Percentiles rank a stretch among this genome's conserved stretches.
Evolutionary conservation across 768 basidiomycete species (phyloP).

Genomic region (Phaffia australis): DNA sequence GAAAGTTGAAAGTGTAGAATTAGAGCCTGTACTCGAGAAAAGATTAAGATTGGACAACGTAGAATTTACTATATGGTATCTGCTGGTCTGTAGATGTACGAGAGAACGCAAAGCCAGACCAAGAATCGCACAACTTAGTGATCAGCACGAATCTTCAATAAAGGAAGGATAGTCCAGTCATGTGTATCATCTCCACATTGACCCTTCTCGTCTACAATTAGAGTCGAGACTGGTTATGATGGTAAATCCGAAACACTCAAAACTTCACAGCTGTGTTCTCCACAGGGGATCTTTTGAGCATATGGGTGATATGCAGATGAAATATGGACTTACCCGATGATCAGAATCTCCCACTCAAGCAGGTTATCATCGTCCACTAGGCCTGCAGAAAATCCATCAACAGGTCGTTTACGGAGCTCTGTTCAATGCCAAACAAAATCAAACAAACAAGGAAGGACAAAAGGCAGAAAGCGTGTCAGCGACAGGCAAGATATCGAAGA

Average conservation of each 20-base stretch:
- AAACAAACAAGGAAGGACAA: neutral
- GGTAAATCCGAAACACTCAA: too few species aligned
- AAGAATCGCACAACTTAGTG: neutral
- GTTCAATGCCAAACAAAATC: slow-evolving; percentile 2
- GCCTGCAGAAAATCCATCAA: slow-evolving; percentile 96
- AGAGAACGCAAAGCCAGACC: neutral
- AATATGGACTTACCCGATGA: slow-evolving; percentile 60
- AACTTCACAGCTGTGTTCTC: too few species aligned
- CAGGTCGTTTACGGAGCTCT: slow-evolving; percentile 85
- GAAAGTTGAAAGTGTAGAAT: neutral
- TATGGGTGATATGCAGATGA: neutral
- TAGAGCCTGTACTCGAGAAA: neutral
- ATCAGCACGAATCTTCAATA: too few species aligned
- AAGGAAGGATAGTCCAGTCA: too few species aligned
- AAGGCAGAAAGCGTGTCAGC: neutral
- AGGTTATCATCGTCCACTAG: slow-evolving; percentile 90
- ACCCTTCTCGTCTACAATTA: neutral
- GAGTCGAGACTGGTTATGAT: too few species aligned
- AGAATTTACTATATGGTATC: slow-evolving; percentile 80
- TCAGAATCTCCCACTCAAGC: slow-evolving; percentile 91
- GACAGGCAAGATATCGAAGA: neutral
- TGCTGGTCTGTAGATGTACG: slow-evolving; percentile 51
- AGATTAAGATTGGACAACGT: slow-evolving; percentile 4
- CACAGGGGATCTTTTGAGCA: too few species aligned
- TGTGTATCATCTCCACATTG: too few species aligned